phyloP scores from a whole-genome alignment of 768 basidiomycete genomes.

The Sporobolomyces pararoseus region DNA sequence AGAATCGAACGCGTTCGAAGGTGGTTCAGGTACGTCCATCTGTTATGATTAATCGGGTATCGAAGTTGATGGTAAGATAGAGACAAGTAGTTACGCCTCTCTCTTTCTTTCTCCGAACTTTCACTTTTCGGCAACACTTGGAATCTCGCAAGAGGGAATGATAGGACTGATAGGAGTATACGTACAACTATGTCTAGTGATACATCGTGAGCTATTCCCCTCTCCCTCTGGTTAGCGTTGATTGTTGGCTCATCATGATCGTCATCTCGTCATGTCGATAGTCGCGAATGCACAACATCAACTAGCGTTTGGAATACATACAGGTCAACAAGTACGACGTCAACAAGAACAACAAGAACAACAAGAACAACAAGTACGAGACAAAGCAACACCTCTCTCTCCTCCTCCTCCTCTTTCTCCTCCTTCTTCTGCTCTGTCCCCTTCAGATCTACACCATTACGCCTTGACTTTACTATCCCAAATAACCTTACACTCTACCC shows the following conservation, averaged over 20 bases:
- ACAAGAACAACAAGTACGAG: not conserved
- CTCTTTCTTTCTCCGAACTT: not conserved
- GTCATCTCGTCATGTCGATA: not conserved
- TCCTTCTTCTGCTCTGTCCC: not conserved
- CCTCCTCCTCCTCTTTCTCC: not conserved
- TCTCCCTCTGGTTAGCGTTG: not conserved
- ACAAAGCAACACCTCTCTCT: not conserved
- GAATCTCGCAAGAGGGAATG: not conserved
- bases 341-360: not conserved
- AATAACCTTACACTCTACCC: slow-evolving; percentile 20
- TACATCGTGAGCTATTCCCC: not conserved
- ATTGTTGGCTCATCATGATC: slow-evolving; percentile 1
- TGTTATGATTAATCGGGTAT: not conserved
- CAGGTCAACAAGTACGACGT: not conserved
- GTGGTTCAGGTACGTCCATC: slow-evolving; percentile 35
- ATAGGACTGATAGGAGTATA: not conserved
- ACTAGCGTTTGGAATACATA: slow-evolving; percentile 17
- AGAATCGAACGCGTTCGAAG: slow-evolving; percentile 18
- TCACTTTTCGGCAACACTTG: not conserved
- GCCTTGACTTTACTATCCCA: slow-evolving; percentile 34
- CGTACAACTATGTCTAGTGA: not conserved
- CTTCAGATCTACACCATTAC: slow-evolving; percentile 25
- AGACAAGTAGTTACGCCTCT: not conserved
- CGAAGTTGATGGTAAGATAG: not conserved
- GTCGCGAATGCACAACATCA: slow-evolving; percentile 22